These are phyloP conservation scores for Boletus semigastroideus DNA, from an alignment of 1,284 basidiomycete genomes.

Conservation along the genomic window DNA sequence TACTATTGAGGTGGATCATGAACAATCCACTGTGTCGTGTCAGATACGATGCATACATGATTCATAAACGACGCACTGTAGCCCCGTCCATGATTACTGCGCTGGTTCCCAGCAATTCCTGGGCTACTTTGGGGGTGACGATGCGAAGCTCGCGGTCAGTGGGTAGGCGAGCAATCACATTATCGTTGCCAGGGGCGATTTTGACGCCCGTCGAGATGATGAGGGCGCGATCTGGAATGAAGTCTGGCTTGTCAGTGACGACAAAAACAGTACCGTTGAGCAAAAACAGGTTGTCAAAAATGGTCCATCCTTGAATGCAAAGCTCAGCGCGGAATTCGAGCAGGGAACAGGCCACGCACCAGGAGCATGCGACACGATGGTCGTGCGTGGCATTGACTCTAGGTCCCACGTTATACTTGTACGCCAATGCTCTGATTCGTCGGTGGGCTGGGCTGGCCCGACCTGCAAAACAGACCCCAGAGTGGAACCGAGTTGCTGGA, in stretches of 20 bases:
- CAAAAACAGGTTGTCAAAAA: conserved; percentile 77
- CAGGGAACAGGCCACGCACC: conserved; percentile 37
- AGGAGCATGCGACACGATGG: conserved; percentile 60
- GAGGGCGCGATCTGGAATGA: conserved; percentile 52
- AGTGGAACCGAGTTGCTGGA: conserved; percentile 7
- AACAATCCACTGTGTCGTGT: conserved; percentile 56
- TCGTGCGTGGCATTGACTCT: conserved; percentile 50
- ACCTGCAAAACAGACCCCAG: conserved; percentile 4
- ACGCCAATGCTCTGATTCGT: conserved; percentile 26
- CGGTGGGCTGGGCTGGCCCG: conserved; percentile 7
- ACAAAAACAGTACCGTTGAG: conserved; percentile 77
- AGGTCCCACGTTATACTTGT: conserved; percentile 42
- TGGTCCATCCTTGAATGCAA: conserved; percentile 68
- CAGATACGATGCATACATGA: background rate
- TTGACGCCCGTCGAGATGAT: conserved; percentile 59
- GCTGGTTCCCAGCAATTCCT: conserved; percentile 61
- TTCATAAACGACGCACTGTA: conserved; percentile 42
- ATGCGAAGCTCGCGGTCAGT: conserved; percentile 77
- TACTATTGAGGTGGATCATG: conserved; percentile 87
- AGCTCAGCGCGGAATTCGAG: no score
- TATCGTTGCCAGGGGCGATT: conserved; percentile 47
- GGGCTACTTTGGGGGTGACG: conserved; percentile 68
- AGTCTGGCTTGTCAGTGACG: conserved; percentile 56
- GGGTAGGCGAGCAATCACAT: conserved; percentile 53
- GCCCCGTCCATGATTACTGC: conserved; percentile 66